phyloP scores from a whole-genome alignment of 768 basidiomycete species.

The Termitomyces sp. region DNA sequence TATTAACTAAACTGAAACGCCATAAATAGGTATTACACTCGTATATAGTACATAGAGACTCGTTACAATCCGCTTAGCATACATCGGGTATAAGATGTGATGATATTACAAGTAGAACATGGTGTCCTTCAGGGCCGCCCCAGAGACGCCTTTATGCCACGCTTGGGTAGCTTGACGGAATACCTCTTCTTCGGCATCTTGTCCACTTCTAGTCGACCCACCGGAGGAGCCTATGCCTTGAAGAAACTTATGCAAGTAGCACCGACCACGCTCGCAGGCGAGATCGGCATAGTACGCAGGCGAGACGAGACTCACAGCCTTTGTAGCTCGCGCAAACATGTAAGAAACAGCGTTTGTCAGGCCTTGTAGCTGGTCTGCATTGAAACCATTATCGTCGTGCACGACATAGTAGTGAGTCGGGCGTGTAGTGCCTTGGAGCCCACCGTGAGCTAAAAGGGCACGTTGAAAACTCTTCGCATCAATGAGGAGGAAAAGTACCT shows the following conservation, averaged over 20 bases:
- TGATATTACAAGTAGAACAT: constrained; percentile 4
- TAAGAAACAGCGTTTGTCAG: constrained; percentile 71
- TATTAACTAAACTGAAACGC: neutral
- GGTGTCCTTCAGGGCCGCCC: neutral
- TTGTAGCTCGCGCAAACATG: constrained; percentile 81
- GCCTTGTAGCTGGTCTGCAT: constrained; percentile 64
- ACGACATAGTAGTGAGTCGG: constrained; percentile 82
- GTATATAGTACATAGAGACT: neutral
- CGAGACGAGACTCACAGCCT: constrained; percentile 77
- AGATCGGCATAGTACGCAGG: constrained; percentile 83
- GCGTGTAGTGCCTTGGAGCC: constrained; percentile 66
- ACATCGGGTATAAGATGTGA: neutral
- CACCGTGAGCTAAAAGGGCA: constrained; percentile 50
- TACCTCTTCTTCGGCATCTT: constrained; percentile 48
- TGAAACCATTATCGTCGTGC: constrained; percentile 70
- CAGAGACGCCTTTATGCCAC: neutral
- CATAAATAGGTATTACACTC: neutral
- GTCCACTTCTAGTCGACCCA: constrained; percentile 26
- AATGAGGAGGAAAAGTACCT: constrained; percentile 25
- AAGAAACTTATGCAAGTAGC: constrained; percentile 70
- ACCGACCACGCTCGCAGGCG: constrained; percentile 57
- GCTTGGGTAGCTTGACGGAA: constrained; percentile 43
- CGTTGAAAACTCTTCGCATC: neutral
- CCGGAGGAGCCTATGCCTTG: constrained; percentile 36
- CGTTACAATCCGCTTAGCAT: neutral